phyloP scores from a whole-genome alignment of 2,329 filamentous ascomycete genomes.

The Claviceps maximensis region DNA sequence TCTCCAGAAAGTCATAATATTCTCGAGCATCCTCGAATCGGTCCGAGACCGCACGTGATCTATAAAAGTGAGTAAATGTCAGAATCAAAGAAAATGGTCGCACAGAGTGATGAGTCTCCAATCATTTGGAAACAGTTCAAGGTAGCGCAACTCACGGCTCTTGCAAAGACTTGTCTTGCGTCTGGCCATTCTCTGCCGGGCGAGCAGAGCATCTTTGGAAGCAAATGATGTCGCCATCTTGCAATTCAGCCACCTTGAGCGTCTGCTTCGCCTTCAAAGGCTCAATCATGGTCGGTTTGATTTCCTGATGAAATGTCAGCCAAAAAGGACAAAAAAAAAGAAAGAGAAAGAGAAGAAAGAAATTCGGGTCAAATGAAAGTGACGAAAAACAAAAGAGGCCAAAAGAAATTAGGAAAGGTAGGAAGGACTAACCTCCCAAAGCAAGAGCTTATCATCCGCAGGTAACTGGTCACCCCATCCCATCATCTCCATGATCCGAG shows the following conservation, averaged over 20 bases:
- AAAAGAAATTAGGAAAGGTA: background rate
- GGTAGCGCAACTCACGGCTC: slow-evolving; percentile 17
- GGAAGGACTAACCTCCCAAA: slow-evolving; percentile 55
- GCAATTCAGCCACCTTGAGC: slow-evolving; percentile 80
- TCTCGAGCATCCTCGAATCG: slow-evolving; percentile 59
- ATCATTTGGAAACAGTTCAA: background rate
- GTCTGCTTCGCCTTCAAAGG: slow-evolving; percentile 82
- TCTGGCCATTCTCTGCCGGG: slow-evolving; percentile 24
- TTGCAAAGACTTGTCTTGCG: slow-evolving; percentile 16
- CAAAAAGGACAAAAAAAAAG: background rate
- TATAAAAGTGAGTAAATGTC: background rate
- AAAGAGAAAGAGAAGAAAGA: no score
- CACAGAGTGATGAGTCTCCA: no score
- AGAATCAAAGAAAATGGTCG: background rate
- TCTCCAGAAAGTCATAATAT: slow-evolving; percentile 88
- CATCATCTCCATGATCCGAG: slow-evolving; percentile 70
- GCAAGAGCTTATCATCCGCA: slow-evolving; percentile 45
- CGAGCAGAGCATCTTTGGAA: slow-evolving; percentile 58
- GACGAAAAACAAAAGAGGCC: background rate
- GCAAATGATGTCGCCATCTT: slow-evolving; percentile 93
- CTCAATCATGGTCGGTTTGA: slow-evolving; percentile 97
- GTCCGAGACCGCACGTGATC: slow-evolving; percentile 25
- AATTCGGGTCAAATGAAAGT: background rate
- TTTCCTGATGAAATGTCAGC: slow-evolving; percentile 44
- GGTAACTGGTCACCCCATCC: slow-evolving; percentile 66